Evolutionary conservation across 495 filamentous ascomycete genomes (phyloP).

Genomic region (Friedmanniomyces endolithicus): DNA sequence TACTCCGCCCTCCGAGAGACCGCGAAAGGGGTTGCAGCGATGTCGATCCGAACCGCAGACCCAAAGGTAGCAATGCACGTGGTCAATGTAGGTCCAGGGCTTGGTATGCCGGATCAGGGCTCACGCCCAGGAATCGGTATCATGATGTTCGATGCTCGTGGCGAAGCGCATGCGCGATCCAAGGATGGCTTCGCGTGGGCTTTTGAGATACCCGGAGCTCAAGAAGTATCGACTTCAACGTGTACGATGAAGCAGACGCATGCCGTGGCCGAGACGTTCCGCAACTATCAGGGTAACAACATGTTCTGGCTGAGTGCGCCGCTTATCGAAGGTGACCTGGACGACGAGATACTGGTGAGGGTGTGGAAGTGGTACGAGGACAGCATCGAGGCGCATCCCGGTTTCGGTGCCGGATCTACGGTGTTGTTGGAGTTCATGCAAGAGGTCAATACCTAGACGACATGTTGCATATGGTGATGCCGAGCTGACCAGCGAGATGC

Average conservation of each 20-base stretch:
- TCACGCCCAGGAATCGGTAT: constrained; percentile 17
- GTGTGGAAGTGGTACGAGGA: constrained; percentile 26
- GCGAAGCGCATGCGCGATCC: constrained; percentile 23
- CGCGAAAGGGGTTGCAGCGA: constrained; percentile 18
- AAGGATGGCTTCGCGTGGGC: constrained; percentile 24
- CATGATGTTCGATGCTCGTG: constrained; percentile 25
- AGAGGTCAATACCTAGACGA: constrained; percentile 6
- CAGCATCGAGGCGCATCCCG: constrained; percentile 6
- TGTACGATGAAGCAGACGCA: constrained; percentile 19
- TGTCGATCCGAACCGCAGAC: constrained; percentile 14
- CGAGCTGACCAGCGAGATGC: not conserved
- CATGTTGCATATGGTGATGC: not conserved
- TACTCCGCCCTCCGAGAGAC: constrained; percentile 11
- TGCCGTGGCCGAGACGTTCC: constrained; percentile 15
- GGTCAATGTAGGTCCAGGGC: constrained; percentile 18
- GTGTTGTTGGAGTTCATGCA: constrained; percentile 28
- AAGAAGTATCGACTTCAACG: constrained; percentile 11
- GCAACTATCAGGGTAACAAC: constrained; percentile 15
- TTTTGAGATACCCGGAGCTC: constrained; percentile 20
- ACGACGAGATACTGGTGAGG: constrained; percentile 17
- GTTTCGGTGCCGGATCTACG: constrained; percentile 17
- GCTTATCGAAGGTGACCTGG: constrained; percentile 16
- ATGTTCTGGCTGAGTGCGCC: constrained; percentile 20
- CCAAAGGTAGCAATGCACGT: constrained; percentile 25
- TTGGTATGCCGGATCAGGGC: constrained; percentile 7